Evolutionary conservation across 2,329 filamentous ascomycete genomes (phyloP), one percentile per base, ranked within the genome.

Genomic region (Dothideomycetes sp.): DNA sequence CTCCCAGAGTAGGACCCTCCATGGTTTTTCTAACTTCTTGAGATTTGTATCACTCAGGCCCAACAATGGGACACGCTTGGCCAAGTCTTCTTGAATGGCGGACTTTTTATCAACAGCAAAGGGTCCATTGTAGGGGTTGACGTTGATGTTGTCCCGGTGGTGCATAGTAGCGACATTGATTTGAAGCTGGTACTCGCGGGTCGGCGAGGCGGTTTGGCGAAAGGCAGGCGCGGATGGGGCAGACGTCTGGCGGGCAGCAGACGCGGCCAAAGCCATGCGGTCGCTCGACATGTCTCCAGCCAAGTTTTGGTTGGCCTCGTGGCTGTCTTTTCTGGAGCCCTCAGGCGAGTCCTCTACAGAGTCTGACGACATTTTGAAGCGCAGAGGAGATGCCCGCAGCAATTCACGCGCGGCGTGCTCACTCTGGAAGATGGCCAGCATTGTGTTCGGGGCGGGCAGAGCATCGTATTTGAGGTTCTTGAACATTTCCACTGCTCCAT

Each of bases 401-500:
- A 68, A 61, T 12, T 57, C 48, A 24, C 59, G 51, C 1, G 66
- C 67, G 16, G 61, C 55, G 10, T 56, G 50, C 22, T 59, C 51
- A 29, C 62, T 55, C 38, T 59, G 57, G 53, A 62, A 72, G 40
- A 72, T 66, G 47, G 64, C 66, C 4, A 71, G 48, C 7, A 60
- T 59, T 7, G 61, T 51, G 42, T 68, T 66, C 33, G 62, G 62
- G n/a, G 58, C 55, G 0, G 54, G 56, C 31, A 63, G 50, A 37
- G 60, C 56, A 40, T 71, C 66, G 49, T 69, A 66, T 57, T 68
- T 60, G 31, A 71, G 57, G 46, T 59, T 60, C 46, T 63, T 63
- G 55, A 61, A 72, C 46, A 63, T 62, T 45, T 61, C 61, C 33
- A 73, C 56, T 37, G 69, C 64, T 30, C 69, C 69, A 45, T 68